Evolutionary conservation across 495 filamentous ascomycete genomes (phyloP), one percentile per base, ranked within the genome.

Genomic region (Venustampulla echinocandica): DNA sequence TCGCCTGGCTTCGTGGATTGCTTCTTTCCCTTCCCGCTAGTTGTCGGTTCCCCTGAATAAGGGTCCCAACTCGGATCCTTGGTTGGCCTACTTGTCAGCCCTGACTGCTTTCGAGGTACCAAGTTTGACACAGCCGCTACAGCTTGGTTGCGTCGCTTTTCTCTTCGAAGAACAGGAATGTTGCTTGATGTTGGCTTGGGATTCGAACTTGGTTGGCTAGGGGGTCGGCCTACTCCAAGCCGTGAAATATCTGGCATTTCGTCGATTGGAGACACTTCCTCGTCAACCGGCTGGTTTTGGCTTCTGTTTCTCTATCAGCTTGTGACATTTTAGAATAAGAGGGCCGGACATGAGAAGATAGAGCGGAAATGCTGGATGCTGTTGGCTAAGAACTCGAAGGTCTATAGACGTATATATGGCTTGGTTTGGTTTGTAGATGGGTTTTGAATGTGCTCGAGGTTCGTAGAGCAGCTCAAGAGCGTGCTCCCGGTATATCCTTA

Each of bases 181-280:
- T 62, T 76, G 40, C 60, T 68, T 1, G 57, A 55, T 25, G 54
- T 17, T 15, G 24, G 20, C 32, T 61, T 49, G 15, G 49, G 47
- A 41, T 25, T 49, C 32, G 42, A 35, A 20, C 18, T 57, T n/a
- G 47, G 54, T 49, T 30, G 54, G 7, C 52, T 23, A 56, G 51
- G 13, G 22, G 43, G 37, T 44, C 52, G 23, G 52, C 41, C 30
- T 41, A 60, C 48, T 23, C 51, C 47, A 35, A 57, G 50, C 34
- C 54, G 55, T 36, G 62, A 63, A 45, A 64, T 55, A 46, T 64
- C 65, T 43, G 60, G 55, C 17, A 63, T 61, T 46, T 74, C 70
- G 46, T 76, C 71, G 20, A 76, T 74, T 19, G 73, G 73, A 28
- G 73, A 76, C 15, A 76, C 71, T 42, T 74, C 68, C 37, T 53